Evolutionary conservation across 108 stramenopile species (phyloP), one percentile per base, ranked within the genome.

Genomic region (Discostella stelligeroides): DNA sequence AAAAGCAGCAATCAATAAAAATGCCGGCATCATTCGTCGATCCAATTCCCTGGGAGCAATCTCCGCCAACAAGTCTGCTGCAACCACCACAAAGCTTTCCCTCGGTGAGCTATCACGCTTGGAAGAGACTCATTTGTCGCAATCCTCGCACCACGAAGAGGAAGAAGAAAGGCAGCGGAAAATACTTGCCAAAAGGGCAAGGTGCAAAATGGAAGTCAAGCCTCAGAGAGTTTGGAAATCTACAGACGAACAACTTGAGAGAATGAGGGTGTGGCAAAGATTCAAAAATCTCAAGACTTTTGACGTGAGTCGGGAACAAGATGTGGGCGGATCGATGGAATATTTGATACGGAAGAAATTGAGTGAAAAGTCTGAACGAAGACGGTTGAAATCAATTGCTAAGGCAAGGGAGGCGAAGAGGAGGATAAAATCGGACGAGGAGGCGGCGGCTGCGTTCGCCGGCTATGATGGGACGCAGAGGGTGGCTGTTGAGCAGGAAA

Each of bases 321-420:
- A 79, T 57, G 59, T 61, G 18, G 66, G 77, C 8, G 77, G 70
- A 13, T 65, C 70, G n/a, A 48, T 72, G 59, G 77, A 71, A 43
- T 72, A 65, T 62, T 55, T 72, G 41, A 18, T 62, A 12, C 39
- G 70, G 39, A 57, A 40, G 13, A 34, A 55, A 18, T 53, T 79
- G 11, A 60, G 66, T 23, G 47, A 39, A n/a, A 41, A 30, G 38
- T 49, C 20, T 20, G 60, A 67, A 37, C 64, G 70, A 38, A 29
- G 34, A 51, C 71, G 70, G 54, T 47, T 79, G 49, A 61, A 48
- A 25, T 38, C 28, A 1, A 27, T 72, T 17, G 77, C 77, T 1
- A 43, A 23, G 42, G 60, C 60, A 46, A 60, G 77, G 59, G 49
- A 45, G 28, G 40, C 23, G 24, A 55, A 20, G 17, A 43, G 60